Percentiles rank a stretch among this genome's conserved stretches.
Evolutionary conservation across 2,329 filamentous ascomycete genomes (phyloP).

Genomic region (Curvularia sp.): DNA sequence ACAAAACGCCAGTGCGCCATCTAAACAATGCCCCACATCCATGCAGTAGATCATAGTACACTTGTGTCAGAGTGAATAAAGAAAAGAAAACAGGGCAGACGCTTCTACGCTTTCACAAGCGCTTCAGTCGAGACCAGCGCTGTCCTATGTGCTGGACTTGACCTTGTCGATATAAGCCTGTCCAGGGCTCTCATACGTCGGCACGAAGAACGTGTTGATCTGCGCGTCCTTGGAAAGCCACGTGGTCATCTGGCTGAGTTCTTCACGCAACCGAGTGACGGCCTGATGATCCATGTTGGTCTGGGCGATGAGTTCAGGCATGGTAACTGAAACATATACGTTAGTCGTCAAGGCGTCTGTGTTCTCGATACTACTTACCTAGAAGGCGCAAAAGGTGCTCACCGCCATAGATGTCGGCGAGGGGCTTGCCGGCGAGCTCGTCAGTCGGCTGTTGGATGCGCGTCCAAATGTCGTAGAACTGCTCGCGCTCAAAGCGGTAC

Average conservation of each 20-base stretch:
- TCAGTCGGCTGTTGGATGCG: slow-evolving; percentile 68
- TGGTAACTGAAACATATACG: slow-evolving; percentile 67
- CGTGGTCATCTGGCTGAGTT: slow-evolving; percentile 82
- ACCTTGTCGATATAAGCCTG: slow-evolving; percentile 76
- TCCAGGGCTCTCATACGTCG: slow-evolving; percentile 75
- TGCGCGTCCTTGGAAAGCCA: slow-evolving; percentile 78
- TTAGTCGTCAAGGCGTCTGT: background rate
- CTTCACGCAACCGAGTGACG: slow-evolving; percentile 85
- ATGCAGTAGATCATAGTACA: slow-evolving; percentile 30
- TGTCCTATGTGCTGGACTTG: slow-evolving; percentile 41
- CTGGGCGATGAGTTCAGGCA: slow-evolving; percentile 93
- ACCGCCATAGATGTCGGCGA: slow-evolving; percentile 86
- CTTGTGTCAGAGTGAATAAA: slow-evolving; percentile 4
- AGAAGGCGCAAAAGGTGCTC: slow-evolving; percentile 91
- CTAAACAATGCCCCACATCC: slow-evolving; percentile 13
- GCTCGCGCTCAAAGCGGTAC: slow-evolving; percentile 91
- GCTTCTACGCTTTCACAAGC: background rate
- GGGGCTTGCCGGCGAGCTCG: slow-evolving; percentile 72
- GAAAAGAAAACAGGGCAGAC: background rate
- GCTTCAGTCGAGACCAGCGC: background rate
- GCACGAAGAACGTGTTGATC: slow-evolving; percentile 77
- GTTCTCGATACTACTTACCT: slow-evolving; percentile 64
- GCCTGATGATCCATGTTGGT: slow-evolving; percentile 98
- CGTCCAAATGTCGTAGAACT: slow-evolving; percentile 80
- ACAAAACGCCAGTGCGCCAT: slow-evolving; percentile 26